A percentile compares a stretch with the other conserved stretches of the same genome.
Conservation (phyloP, 495 filamentous ascomycete genomes). For the Aspergillus asperescens region DNA sequence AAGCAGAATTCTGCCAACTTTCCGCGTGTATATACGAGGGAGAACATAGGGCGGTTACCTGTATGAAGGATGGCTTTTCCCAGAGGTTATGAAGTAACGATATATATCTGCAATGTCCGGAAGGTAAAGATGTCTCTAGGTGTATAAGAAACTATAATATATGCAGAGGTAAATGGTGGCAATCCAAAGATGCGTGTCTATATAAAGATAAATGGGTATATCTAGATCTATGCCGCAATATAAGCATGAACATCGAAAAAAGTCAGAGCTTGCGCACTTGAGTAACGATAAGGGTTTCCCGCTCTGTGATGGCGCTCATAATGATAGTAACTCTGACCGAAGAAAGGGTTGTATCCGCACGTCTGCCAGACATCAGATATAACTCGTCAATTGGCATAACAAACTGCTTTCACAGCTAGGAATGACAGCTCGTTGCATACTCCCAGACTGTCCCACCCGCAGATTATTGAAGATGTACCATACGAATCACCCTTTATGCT, state of each 20-base stretch:
- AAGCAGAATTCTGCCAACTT: constrained; percentile 1
- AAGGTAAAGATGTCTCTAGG: too few relatives aligned
- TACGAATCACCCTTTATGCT: too few relatives aligned
- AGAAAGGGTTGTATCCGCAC: not conserved
- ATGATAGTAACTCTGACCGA: not conserved
- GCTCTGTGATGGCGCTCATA: not conserved
- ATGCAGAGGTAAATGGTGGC: not conserved
- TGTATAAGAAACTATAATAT: not conserved
- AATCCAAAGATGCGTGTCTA: not conserved
- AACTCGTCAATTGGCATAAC: not conserved
- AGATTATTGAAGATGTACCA: too few relatives aligned
- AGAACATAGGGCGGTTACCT: not conserved
- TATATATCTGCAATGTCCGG: too few relatives aligned
- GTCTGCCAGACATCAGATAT: not conserved
- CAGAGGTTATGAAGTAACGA: not conserved
- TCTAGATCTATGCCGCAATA: too few relatives aligned
- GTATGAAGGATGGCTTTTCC: not conserved
- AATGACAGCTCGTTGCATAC: not conserved
- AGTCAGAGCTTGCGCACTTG: not conserved
- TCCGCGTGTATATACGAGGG: constrained; percentile 12
- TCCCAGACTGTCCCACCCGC: too few relatives aligned
- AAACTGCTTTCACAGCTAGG: not conserved
- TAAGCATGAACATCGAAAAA: too few relatives aligned
- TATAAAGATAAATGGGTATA: too few relatives aligned
- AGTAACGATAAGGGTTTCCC: not conserved